Evolutionary conservation across 2,329 filamentous ascomycete species (phyloP).

Genomic region (Hypoxylon rubiginosum): DNA sequence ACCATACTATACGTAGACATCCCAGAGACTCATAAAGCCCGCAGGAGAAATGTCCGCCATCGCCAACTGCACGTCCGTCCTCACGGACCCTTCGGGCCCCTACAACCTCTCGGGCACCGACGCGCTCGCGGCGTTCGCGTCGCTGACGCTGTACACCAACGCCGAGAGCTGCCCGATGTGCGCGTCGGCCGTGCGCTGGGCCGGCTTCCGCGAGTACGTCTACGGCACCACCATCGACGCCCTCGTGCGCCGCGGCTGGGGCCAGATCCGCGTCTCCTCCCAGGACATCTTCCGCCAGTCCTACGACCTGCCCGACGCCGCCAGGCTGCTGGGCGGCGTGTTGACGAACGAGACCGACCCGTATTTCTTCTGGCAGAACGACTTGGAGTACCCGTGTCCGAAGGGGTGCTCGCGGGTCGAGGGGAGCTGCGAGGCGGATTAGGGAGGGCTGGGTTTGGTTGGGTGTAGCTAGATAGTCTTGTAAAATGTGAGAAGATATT

Average conservation of each 20-base stretch:
- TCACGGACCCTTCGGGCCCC: constrained; percentile 60
- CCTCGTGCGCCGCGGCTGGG: constrained; percentile 63
- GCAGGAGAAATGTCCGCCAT: constrained; percentile 68
- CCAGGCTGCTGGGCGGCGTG: constrained; percentile 59
- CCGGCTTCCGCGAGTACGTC: constrained; percentile 67
- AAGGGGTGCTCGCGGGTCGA: constrained; percentile 27
- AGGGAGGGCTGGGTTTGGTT: too few species aligned
- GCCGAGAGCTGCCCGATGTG: constrained; percentile 71
- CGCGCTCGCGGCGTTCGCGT: constrained; percentile 60
- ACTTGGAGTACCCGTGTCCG: constrained; percentile 44
- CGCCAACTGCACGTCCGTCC: constrained; percentile 63
- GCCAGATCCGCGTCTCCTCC: constrained; percentile 62
- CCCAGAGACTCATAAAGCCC: background rate
- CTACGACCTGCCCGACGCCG: constrained; percentile 52
- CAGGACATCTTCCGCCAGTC: constrained; percentile 62
- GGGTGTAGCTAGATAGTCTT: too few species aligned
- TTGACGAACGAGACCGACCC: constrained; percentile 67
- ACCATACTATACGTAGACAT: background rate
- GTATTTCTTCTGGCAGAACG: constrained; percentile 68
- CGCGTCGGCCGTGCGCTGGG: constrained; percentile 68
- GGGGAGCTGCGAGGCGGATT: constrained; percentile 29
- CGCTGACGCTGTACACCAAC: constrained; percentile 68
- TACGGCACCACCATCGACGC: constrained; percentile 65
- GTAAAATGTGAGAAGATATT: too few species aligned
- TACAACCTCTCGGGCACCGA: constrained; percentile 59